Evolutionary conservation across 179 eudicot species (phyloP).

Genomic region (Sideroxylon spinosum): DNA sequence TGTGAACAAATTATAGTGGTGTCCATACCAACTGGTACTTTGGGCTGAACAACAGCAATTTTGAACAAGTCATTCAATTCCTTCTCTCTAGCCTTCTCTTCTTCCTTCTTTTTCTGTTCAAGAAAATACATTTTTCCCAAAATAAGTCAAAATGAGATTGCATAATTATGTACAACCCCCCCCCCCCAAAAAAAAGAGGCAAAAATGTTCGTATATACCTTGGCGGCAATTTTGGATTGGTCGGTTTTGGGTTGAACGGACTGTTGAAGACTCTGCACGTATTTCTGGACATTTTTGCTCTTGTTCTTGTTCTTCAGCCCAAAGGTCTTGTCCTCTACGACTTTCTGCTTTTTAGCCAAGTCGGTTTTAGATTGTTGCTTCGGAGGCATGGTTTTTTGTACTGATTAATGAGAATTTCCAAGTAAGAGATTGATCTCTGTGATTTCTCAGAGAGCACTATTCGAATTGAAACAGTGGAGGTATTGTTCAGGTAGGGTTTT

Average conservation of each 20-base stretch:
- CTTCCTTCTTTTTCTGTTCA: constrained; percentile 92
- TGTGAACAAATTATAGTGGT: background rate
- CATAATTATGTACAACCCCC: background rate
- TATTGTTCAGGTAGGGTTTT: constrained; percentile 9
- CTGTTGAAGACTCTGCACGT: constrained; percentile 70
- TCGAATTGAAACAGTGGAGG: background rate
- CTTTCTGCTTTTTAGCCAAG: constrained; percentile 86
- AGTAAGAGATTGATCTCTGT: background rate
- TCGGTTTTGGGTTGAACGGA: constrained; percentile 70
- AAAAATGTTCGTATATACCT: constrained; percentile 36
- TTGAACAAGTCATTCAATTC: constrained; percentile 90
- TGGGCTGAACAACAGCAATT: constrained; percentile 89
- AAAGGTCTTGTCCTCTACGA: constrained; percentile 30
- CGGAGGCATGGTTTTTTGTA: constrained; percentile 69
- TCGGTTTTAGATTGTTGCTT: constrained; percentile 77
- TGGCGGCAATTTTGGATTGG: constrained; percentile 62
- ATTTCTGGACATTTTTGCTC: constrained; percentile 94
- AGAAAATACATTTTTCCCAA: background rate
- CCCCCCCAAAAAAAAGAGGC: background rate
- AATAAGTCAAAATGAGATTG: too few relatives aligned
- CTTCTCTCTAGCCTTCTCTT: constrained; percentile 80
- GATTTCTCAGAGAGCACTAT: background rate
- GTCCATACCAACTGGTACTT: constrained; percentile 79
- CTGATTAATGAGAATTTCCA: background rate
- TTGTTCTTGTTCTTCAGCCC: constrained; percentile 81